Conservation (phyloP, 2,329 filamentous ascomycete species). For the Diplodia mutila region DNA sequence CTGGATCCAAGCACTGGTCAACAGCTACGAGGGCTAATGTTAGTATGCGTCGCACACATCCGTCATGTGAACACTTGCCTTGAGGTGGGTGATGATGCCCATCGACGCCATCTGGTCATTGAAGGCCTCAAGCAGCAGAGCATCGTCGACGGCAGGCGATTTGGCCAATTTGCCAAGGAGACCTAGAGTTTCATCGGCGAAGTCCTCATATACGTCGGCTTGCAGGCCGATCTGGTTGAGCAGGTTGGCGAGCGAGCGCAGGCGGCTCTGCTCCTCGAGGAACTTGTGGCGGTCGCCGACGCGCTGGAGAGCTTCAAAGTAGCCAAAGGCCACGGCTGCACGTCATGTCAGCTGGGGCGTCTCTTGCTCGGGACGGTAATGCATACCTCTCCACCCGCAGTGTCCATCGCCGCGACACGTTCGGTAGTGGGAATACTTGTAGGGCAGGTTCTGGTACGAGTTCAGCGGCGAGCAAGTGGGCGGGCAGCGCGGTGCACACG, state of each 20-base stretch:
- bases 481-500: conserved; percentile 39
- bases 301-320: conserved; percentile 83
- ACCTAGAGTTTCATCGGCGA: conserved; percentile 73
- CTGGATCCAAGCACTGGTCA: conserved; percentile 85
- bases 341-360: conserved; percentile 35
- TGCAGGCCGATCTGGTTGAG: conserved; percentile 71
- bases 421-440: conserved; percentile 85
- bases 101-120: conserved; percentile 71
- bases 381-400: conserved; percentile 94
- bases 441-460: conserved; percentile 69
- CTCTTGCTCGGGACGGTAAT: conserved; percentile 24
- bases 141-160: conserved; percentile 59
- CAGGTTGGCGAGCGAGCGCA: conserved; percentile 71
- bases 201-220: conserved; percentile 76
- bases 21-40: conserved; percentile 57
- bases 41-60: conserved; percentile 25
- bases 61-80: conserved; percentile 47
- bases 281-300: conserved; percentile 67
- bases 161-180: conserved; percentile 67
- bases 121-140: conserved; percentile 67
- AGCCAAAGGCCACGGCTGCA: conserved; percentile 86
- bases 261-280: conserved; percentile 70
- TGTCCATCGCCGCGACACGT: conserved; percentile 90
- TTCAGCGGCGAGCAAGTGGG: background rate
- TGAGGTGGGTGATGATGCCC: conserved; percentile 82